Evolutionary conservation across 371 early-diverging fungal genomes (phyloP), one percentile per base, ranked within the genome.

Genomic region (Blakeslea trispora): DNA sequence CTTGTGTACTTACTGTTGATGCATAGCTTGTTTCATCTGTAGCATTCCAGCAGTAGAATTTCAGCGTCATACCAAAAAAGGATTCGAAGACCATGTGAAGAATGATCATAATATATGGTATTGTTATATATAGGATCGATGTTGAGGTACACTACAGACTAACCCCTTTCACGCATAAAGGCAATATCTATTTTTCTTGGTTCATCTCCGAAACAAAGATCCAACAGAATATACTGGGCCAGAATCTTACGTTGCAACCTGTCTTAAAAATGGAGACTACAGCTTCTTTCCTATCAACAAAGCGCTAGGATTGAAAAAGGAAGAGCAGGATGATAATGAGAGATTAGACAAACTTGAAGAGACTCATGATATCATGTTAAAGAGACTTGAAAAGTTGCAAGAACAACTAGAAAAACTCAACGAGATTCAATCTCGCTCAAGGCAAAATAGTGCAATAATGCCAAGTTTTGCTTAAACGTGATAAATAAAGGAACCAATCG

Each of bases 51-150:
- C 81, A 14, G 70, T 73, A 5, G 81, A 80, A 47, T 83, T 83
- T 31, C 81, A 83, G 52, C 67, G 81, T 14, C 72, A 74, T 48
- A 63, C 74, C 5, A 74, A 73, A 23, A 67, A 66, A 35, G 81
- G 84, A 0, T 83, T 83, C 54, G 81, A 83, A 34, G 55, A 79
- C 49, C 84, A 83, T 51, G 65, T 79, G 24, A 68, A 71, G 32
- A 55, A 79, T 55, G 81, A 83, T 48, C 84, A 83, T 50, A 83
- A 83, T 50, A 74, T 83, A 21, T 83, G 84, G 81, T 58, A 40
- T 10, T 18, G 8, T 28, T 31, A 42, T 17, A 42, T 10, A 34
- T 22, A 42, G 23, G 71, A 70, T 60, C 17, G 11, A 31, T 1
- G 11, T 15, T 3, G 15, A 21, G n/a, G 13, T 42, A 17, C 14